Evolutionary conservation across 495 filamentous ascomycete species (phyloP), one percentile per base, ranked within the genome.

Genomic region (Penicillium maclennaniae): DNA sequence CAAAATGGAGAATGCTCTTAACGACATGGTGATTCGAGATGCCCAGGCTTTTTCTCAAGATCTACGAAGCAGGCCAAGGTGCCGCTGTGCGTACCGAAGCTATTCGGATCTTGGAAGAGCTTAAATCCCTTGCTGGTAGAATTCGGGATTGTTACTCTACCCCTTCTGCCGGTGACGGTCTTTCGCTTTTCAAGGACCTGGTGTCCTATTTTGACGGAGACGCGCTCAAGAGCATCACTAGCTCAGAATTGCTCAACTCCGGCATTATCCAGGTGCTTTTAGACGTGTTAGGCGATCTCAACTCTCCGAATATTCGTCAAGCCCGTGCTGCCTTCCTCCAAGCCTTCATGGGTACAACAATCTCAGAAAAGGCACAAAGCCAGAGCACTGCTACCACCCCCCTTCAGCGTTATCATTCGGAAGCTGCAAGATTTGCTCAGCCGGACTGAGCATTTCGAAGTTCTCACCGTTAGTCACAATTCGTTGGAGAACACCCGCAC

Each of bases 351-450:
- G 82, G 83, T 23, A 74, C 82, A 17, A 79, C 78, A 36, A 84
- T 81, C 46, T 80, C 83, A 16, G 82, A 79, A 49, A 79, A 76
- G 46, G 73, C 83, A 3, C 83, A 80, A 64, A 85, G 81, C 17
- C 79, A 83, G 19, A 85, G 78, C 26, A 79, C 80, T 12, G 82
- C 86, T 1, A 79, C 84, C 2, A 95, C 93, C 1, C 87, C 87
- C 91, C 14, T 93, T 97, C 69, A 92, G 92, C 66, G 81, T 96
- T 37, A 72, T 99, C 59, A 85, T 96, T 42, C 87, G 91, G 53
- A 99, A 99, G 70, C 74, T 97, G 31, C 95, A 99, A 68, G 93
- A 97, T 74, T 75, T 97, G 34, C 79, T 97, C 15, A 97, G 95
- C 72, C 83, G 95, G 49, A 92, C 92, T 25, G 95, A 99, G 67